Evolutionary conservation across 176 grass and related monocot species (phyloP), one percentile per base, ranked within the genome.

Genomic region (Chrysopogon serrulatus): DNA sequence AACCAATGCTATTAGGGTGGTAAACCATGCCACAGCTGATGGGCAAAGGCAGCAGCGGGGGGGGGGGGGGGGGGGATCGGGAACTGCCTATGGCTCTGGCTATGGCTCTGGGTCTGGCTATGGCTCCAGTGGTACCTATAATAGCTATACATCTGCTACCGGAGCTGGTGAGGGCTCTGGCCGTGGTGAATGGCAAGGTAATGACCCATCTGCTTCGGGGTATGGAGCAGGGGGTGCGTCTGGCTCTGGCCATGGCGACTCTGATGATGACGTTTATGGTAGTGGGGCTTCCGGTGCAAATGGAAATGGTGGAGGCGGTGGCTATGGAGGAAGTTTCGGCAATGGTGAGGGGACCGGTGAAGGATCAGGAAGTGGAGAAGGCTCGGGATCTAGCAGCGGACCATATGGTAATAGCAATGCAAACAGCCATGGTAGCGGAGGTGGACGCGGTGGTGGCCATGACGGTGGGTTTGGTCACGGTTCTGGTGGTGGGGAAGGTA

Each of bases 391-490:
- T 6, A 75, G 4, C 57, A 59, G n/a, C n/a, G n/a, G n/a, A 11
- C 31, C 57, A 2, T n/a, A 37, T 16, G 41, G 59, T 8, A 64
- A 41, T 0, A 51, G 8, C 71, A 21, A 5, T 3, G 71, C 71
- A 0, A 66, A 21, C 5, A 75, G 82, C 15, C 59, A 42, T 7
- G 82, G 71, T 1, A 14, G 9, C 4, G 81, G 82, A 14, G 59
- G 57, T 9, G n/a, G n/a, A n/a, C n/a, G n/a, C n/a, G n/a, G n/a
- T n/a, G n/a, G n/a, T n/a, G n/a, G n/a, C n/a, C n/a, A 49, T 2
- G 10, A 84, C 17, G 71, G 59, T 37, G 82, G 82, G 23, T 84
- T 51, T 75, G 82, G 41, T 13, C 8, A 5, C 37, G 59, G 59
- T 23, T 51, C 8, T 9, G 82, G 82, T 8, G 59, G 14, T 5